phyloP scores from a whole-genome alignment of 805 yeast genomes.

The Candida pseudofarinosa region DNA sequence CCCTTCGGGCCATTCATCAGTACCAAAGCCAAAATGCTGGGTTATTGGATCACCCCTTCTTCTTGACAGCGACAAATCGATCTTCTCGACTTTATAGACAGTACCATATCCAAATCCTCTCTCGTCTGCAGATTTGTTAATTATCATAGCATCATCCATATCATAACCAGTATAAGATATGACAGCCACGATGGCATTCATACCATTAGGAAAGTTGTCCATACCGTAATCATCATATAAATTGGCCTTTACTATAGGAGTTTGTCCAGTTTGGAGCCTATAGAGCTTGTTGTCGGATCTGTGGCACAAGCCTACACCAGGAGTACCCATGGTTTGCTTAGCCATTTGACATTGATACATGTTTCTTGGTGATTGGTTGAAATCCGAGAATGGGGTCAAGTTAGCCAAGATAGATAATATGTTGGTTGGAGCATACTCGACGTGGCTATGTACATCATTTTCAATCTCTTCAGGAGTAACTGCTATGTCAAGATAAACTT shows the following conservation, averaged over 20 bases:
- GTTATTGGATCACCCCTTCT: conserved; percentile 92
- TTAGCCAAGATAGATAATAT: conserved; percentile 92
- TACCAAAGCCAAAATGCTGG: conserved; percentile 92
- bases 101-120: conserved; percentile 98
- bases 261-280: conserved; percentile 90
- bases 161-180: conserved; percentile 98
- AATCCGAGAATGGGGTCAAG: conserved; percentile 96
- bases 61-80: conserved; percentile 73
- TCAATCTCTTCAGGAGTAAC: conserved; percentile 90
- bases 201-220: conserved; percentile 98
- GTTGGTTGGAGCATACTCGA: conserved; percentile 92
- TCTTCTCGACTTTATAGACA: conserved; percentile 89
- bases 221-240: conserved; percentile 94
- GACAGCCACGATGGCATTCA: conserved; percentile 97
- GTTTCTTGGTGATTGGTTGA: conserved; percentile 98
- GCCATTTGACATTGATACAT: conserved; percentile 99
- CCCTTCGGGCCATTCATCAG: conserved; percentile 84
- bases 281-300: conserved; percentile 94
- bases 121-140: conserved; percentile 95
- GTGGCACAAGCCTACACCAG: conserved; percentile 90
- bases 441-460: conserved; percentile 79
- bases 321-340: conserved; percentile 99
- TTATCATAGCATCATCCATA: conserved; percentile 99
- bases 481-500: conserved; percentile 94
- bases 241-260: conserved; percentile 93